Percentiles rank a stretch among this genome's conserved stretches.
These are phyloP conservation scores for Acanthamoeba royreba DNA, from an alignment of 208 protist genomes.

Conservation along the genomic window DNA sequence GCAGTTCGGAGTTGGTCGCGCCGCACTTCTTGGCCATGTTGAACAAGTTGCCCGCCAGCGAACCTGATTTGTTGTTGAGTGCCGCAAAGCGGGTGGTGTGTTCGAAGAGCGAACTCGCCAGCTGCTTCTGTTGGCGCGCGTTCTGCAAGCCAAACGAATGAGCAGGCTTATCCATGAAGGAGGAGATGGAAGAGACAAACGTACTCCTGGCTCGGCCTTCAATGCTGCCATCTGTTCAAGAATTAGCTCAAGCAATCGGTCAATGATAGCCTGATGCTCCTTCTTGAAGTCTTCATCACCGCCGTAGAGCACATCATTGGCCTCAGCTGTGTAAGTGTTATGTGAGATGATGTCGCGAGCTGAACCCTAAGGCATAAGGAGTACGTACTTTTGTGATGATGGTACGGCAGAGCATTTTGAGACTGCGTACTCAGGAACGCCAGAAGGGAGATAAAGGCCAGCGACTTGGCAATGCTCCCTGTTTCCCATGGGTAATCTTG, in stretches of 20 bases:
- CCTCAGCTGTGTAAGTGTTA: conserved; percentile 53
- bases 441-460: conserved; percentile 50
- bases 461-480: conserved; percentile 38
- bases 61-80: background rate
- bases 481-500: conserved; percentile 59
- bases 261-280: conserved; percentile 63
- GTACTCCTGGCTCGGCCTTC: background rate
- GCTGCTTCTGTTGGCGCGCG: background rate
- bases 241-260: conserved; percentile 58
- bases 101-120: background rate
- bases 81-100: background rate
- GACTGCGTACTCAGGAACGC: conserved; percentile 40
- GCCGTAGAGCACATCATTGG: conserved; percentile 72
- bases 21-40: conserved; percentile 20
- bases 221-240: conserved; percentile 52
- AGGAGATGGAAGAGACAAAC: background rate
- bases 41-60: background rate
- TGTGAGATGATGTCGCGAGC: background rate
- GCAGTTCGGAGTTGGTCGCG: background rate
- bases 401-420: conserved; percentile 64
- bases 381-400: conserved; percentile 45
- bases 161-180: background rate
- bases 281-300: conserved; percentile 51
- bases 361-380: no score
- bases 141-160: background rate